These are phyloP conservation scores for Sarocladium oryzae DNA, from an alignment of 2,329 filamentous ascomycete genomes.

Conservation along the genomic window DNA sequence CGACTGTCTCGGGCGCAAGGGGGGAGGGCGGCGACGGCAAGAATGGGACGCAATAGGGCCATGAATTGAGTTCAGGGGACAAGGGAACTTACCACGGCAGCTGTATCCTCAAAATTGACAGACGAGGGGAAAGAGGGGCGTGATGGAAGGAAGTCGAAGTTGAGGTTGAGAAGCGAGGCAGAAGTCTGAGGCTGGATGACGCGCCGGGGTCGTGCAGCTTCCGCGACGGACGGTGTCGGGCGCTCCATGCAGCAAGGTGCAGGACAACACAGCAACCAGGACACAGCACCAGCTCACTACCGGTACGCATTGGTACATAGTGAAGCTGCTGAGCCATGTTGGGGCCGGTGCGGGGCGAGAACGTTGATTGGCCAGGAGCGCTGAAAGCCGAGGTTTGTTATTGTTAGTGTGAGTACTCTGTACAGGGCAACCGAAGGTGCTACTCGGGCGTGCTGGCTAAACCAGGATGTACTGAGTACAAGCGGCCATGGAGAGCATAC, in stretches of 20 bases:
- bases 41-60: background rate
- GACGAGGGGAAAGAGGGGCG: background rate
- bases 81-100: background rate
- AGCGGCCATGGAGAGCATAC: background rate
- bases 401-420: background rate
- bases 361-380: background rate
- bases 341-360: background rate
- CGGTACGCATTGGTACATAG: no score
- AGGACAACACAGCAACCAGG: conserved; percentile 1
- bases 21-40: background rate
- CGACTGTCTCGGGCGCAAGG: conserved; percentile 7
- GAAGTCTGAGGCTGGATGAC: conserved; percentile 6
- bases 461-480: background rate
- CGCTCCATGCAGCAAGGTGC: background rate
- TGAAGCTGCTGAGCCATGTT: no score
- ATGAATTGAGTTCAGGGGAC: background rate
- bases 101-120: background rate
- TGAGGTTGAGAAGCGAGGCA: background rate
- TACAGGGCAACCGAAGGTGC: conserved; percentile 8
- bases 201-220: conserved; percentile 9
- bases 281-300: no score
- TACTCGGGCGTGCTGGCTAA: background rate
- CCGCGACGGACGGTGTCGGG: no score
- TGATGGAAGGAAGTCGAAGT: background rate
- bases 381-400: conserved; percentile 2